Conservation (phyloP, 148 eudicot species). For the Vaccinium corymbosum region DNA sequence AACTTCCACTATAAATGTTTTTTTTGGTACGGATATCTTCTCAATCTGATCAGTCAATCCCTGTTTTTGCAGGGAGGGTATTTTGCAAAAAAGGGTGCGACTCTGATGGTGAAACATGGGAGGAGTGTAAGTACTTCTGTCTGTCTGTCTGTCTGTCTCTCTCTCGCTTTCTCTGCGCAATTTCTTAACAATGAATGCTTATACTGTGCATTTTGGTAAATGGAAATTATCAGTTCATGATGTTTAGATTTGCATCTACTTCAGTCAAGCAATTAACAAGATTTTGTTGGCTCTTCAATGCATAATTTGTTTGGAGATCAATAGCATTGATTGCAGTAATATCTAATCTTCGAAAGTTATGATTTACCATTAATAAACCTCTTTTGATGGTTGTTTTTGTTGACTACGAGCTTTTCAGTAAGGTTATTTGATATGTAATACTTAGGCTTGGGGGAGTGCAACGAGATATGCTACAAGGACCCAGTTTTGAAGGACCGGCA, state of each 20-base stretch:
- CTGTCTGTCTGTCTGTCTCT: slow-evolving; percentile 3
- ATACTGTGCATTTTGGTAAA: background rate
- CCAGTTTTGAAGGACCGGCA: slow-evolving; percentile 89
- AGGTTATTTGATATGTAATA: background rate
- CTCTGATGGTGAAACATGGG: slow-evolving; percentile 91
- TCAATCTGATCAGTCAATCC: background rate
- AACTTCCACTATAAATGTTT: background rate
- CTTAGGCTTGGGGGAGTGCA: slow-evolving; percentile 68
- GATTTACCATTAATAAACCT: background rate
- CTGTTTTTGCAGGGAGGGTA: slow-evolving; percentile 70
- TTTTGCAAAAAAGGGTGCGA: slow-evolving; percentile 97
- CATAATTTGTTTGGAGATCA: no score
- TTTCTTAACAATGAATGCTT: slow-evolving; percentile 9
- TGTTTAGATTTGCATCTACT: background rate
- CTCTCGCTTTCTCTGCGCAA: background rate
- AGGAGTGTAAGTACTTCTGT: slow-evolving; percentile 66
- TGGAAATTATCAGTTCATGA: background rate
- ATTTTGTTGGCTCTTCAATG: background rate
- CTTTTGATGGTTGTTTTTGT: background rate
- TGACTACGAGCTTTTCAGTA: slow-evolving; percentile 7
- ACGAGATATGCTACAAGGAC: slow-evolving; percentile 93
- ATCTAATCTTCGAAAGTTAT: background rate
- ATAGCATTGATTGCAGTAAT: no score
- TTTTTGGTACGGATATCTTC: background rate
- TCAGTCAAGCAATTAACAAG: background rate